Evolutionary conservation across 2,329 filamentous ascomycete species (phyloP), one percentile per base, ranked within the genome.

Genomic region (Exophiala spinifera): DNA sequence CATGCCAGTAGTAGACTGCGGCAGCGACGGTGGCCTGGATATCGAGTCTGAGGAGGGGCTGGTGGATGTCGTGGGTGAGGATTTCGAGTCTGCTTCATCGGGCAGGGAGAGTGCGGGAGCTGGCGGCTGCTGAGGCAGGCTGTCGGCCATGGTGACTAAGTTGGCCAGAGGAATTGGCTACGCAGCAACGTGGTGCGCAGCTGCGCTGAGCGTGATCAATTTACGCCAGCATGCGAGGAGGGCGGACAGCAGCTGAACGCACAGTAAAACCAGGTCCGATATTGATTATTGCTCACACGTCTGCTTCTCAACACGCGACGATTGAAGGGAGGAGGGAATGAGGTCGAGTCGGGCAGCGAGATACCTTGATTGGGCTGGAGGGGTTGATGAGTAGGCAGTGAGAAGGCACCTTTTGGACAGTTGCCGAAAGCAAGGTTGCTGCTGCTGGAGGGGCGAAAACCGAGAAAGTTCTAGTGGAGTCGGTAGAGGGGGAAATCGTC

Each of bases 71-170:
- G 31, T 39, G 7, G 39, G 21, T 19, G 52, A 23, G 8, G 54
- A 46, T 13, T 57, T 50, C 14, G 48, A 37, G 34, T 36, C 17
- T 42, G 39, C 45, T 23, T 51, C 44, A n/a, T 60, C 55, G 23
- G 52, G 51, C 15, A 34, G 51, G 25, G 55, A 51, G 40, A 37
- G 33, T 37, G 55, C 51, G 42, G 51, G 52, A 45, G 57, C 47
- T 33, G 52, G 43, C 40, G 55, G 54, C 49, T 55, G 57, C 23
- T 55, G 48, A 19, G 51, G 45, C 42, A 46, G 46, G 48, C 49
- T 51, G 49, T 53, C 44, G 51, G 51, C 55, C 57, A 60, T 60
- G 55, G 51, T 57, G 55, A 55, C 52, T 52, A 55, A 53, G 42
- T 15, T 46, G 39, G 15, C 34, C 42, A 47, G 47, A 21, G 36